These are phyloP conservation scores for Leptoxyphium fumago DNA, from an alignment of 2,329 filamentous ascomycete species.

Conservation along the genomic window DNA sequence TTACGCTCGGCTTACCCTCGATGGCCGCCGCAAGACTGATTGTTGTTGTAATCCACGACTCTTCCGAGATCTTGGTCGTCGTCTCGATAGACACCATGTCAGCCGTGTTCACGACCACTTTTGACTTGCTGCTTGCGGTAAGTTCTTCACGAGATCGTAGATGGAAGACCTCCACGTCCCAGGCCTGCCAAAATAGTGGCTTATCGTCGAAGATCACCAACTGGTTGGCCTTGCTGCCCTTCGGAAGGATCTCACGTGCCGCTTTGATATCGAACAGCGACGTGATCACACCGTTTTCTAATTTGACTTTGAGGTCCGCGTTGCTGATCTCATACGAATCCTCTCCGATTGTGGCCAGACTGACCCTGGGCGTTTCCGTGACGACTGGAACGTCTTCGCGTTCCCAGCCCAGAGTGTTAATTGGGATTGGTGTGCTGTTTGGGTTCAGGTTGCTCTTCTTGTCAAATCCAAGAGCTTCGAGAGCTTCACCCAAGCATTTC, in stretches of 20 bases:
- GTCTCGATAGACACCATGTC: conserved; percentile 72
- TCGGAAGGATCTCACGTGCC: conserved; percentile 62
- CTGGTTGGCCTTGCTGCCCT: conserved; percentile 66
- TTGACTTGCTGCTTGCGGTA: conserved; percentile 45
- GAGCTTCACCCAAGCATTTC: conserved; percentile 54
- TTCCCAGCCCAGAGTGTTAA: conserved; percentile 83
- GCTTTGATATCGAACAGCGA: conserved; percentile 65
- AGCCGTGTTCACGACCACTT: conserved; percentile 54
- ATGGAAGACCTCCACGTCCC: conserved; percentile 96
- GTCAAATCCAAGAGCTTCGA: conserved; percentile 50
- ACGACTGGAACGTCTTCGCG: conserved; percentile 32
- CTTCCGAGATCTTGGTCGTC: conserved; percentile 72
- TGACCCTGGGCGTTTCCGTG: conserved; percentile 6
- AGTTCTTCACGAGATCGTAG: conserved; percentile 74
- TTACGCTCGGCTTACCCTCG: conserved; percentile 45
- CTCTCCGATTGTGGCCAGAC: conserved; percentile 35
- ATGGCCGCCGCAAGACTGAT: conserved; percentile 62
- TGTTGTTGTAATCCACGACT: conserved; percentile 74
- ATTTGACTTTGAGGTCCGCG: conserved; percentile 55
- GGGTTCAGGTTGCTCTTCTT: conserved; percentile 19
- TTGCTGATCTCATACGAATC: conserved; percentile 71
- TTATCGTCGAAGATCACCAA: conserved; percentile 95
- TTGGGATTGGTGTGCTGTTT: conserved; percentile 22
- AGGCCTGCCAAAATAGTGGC: conserved; percentile 91
- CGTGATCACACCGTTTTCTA: conserved; percentile 63